phyloP scores from a whole-genome alignment of 2,329 filamentous ascomycete species.

The Hymenoscyphus fraxineus region DNA sequence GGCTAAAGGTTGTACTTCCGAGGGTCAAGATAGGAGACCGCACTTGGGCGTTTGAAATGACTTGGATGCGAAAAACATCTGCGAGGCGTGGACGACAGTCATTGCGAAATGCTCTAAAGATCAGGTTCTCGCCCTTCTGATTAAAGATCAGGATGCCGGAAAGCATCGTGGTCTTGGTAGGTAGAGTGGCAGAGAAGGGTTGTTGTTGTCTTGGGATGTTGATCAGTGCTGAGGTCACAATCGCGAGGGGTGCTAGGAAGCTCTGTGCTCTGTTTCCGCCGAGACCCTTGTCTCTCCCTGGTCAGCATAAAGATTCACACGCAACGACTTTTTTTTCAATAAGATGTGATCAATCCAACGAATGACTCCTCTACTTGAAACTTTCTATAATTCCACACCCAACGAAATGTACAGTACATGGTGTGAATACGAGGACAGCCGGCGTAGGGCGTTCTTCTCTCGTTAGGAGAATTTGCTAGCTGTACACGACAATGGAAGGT shows the following conservation, averaged over 20 bases:
- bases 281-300: background rate
- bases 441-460: constrained; percentile 10
- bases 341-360: background rate
- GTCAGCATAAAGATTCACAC: background rate
- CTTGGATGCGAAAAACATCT: constrained; percentile 98
- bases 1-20: constrained; percentile 96
- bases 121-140: constrained; percentile 99
- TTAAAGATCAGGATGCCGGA: constrained; percentile 98
- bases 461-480: constrained; percentile 29
- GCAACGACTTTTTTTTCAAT: background rate
- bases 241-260: constrained; percentile 6
- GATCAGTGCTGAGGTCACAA: background rate
- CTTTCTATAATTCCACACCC: background rate
- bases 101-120: constrained; percentile 97
- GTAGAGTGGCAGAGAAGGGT: constrained; percentile 3
- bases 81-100: constrained; percentile 96
- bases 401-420: background rate
- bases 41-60: constrained; percentile 97
- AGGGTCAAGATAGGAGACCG: constrained; percentile 96
- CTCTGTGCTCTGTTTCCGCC: constrained; percentile 4
- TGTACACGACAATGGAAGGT: constrained; percentile 33
- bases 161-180: constrained; percentile 62
- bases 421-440: background rate
- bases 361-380: background rate
- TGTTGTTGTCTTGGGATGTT: constrained; percentile 2